Percentiles rank a stretch among this genome's conserved stretches.
Conservation (phyloP, 129 eudicot genomes). For the Pittosporum tobira region DNA sequence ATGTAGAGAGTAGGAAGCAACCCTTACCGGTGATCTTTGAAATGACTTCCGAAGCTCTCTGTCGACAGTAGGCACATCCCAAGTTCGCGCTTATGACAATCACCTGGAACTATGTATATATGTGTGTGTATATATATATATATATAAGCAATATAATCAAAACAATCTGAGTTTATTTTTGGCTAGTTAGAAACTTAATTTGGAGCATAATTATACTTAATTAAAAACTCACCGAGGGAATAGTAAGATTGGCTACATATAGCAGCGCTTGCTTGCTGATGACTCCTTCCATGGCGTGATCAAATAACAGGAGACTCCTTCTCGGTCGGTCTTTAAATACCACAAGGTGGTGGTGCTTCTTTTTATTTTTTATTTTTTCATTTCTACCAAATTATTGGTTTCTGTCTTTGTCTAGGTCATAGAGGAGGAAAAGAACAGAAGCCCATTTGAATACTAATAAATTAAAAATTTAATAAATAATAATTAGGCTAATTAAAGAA, state of each 20-base stretch:
- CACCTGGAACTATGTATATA: slow-evolving; percentile 39
- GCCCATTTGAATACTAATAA: too few relatives aligned
- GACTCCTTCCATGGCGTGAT: slow-evolving; percentile 18
- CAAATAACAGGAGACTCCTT: neutral
- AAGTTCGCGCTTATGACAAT: slow-evolving; percentile 31
- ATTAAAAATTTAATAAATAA: neutral
- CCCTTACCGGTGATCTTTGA: slow-evolving; percentile 32
- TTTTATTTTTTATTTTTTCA: too few relatives aligned
- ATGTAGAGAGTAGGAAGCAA: too few relatives aligned
- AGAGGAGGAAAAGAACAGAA: too few relatives aligned
- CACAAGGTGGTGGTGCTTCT: neutral
- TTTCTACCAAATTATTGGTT: too few relatives aligned
- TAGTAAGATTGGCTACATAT: slow-evolving; percentile 30
- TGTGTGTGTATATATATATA: too few relatives aligned
- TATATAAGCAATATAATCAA: too few relatives aligned
- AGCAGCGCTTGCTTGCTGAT: slow-evolving; percentile 27
- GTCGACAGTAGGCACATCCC: slow-evolving; percentile 41
- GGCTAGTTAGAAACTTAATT: too few relatives aligned
- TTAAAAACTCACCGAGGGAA: slow-evolving; percentile 29
- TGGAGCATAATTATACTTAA: too few relatives aligned
- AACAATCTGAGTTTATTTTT: too few relatives aligned
- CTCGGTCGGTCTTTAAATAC: neutral
- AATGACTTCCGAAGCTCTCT: slow-evolving; percentile 26
- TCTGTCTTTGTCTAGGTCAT: too few relatives aligned
- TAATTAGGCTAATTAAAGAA: neutral